Base-by-base conservation (phyloP, 208 protist genomes). In the Leishmania guyanensis region DNA sequence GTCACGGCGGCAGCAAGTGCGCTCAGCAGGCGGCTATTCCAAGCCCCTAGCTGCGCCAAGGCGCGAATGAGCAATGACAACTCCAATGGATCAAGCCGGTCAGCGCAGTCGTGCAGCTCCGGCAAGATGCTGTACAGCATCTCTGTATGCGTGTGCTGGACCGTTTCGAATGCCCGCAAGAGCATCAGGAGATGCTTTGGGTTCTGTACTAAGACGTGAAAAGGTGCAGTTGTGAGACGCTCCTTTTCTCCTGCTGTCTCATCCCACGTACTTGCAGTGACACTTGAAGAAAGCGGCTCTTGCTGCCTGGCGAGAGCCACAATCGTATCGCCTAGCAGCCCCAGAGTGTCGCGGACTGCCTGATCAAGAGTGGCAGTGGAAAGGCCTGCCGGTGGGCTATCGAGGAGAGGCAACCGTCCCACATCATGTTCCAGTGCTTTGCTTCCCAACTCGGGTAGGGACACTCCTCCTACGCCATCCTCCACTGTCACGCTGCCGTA, bases 181-280 rank as follows among this genome's bases (percentile, higher is more conserved):
- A 97, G 88, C 86, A 97, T 94, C n/a, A 97, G 81, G 39, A 94
- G 73, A 29, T 93, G 74, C 73, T 95, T 91, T 0, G 92, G 90
- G 43, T 83, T 75, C 80, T 92, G 77, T 43, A 74, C 51, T 9
- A 62, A 20, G 20, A 26, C n/a, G 26, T 58, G 58, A 16, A 20
- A 60, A 9, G 77, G 56, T 48, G 56, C 75, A n/a, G 20, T 43
- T 53, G 29, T 39, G 16, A 76, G 51, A 5, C 5, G 51, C 53
- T 22, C 51, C n/a, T 39, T n/a, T 46, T n/a, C 6, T 39, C 43
- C 16, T 39, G 33, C 74, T 33, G 36, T 48, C 53, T 53, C 74
- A 4, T n/a, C 39, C 17, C 22, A 17, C 39, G 20, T 20, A 29
- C n/a, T 29, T 1, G 53, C 53, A 36, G 74, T 68, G 51, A 64